These are phyloP conservation scores for Musa troglodytarum DNA, from an alignment of 176 grass and related monocot genomes.

Conservation along the genomic window DNA sequence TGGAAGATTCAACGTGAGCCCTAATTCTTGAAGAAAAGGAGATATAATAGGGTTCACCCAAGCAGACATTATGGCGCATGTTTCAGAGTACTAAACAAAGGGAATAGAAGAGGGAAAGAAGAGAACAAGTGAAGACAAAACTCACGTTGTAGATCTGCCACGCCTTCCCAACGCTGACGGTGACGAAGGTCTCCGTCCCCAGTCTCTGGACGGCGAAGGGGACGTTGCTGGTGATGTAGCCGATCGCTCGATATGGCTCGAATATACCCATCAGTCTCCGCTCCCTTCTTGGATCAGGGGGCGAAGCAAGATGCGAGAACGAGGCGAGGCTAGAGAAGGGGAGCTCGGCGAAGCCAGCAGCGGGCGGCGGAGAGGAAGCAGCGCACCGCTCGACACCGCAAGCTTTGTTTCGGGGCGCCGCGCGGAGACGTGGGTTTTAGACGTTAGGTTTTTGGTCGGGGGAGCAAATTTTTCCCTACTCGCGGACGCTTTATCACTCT, in stretches of 20 bases:
- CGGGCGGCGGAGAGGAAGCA: not conserved
- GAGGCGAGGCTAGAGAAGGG: not conserved
- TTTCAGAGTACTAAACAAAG: not conserved
- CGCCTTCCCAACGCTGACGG: conserved; percentile 82
- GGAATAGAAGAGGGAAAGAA: not conserved
- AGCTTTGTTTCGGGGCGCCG: too few relatives aligned
- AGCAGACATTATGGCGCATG: not conserved
- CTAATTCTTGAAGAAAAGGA: not conserved
- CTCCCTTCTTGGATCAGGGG: not conserved
- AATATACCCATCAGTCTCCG: conserved; percentile 66
- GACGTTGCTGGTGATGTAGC: conserved; percentile 69
- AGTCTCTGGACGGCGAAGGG: conserved; percentile 91
- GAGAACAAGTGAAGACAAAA: not conserved
- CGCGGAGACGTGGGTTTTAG: too few relatives aligned
- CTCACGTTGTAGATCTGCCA: conserved; percentile 91
- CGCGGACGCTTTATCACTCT: too few relatives aligned
- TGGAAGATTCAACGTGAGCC: not conserved
- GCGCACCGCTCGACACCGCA: too few relatives aligned
- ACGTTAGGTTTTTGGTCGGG: too few relatives aligned
- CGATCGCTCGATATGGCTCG: conserved; percentile 87
- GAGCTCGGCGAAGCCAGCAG: too few relatives aligned
- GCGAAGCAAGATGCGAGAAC: not conserved
- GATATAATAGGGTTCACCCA: not conserved
- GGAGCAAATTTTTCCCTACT: too few relatives aligned
- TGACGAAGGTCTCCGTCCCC: conserved; percentile 83